Evolutionary conservation across 2,329 filamentous ascomycete species (phyloP).

Genomic region (Colletotrichum sp.): DNA sequence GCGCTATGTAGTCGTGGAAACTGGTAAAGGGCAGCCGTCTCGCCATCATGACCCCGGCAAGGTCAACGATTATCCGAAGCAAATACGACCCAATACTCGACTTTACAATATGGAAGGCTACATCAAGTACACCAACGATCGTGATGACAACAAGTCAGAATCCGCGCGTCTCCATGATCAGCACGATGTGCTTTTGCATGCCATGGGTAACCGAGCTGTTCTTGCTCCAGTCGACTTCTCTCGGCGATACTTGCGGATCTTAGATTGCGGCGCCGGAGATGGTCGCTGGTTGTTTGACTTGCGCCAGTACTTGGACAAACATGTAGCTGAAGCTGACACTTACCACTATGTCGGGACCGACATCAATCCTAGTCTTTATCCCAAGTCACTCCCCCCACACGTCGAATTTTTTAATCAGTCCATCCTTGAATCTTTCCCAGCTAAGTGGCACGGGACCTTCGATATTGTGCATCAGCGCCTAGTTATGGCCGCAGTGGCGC

Average conservation of each 20-base stretch:
- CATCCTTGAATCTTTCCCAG: slow-evolving; percentile 2
- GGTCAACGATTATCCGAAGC: neutral
- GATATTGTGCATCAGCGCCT: slow-evolving; percentile 9
- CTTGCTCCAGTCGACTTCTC: slow-evolving; percentile 8
- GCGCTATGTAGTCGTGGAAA: neutral
- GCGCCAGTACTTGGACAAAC: neutral
- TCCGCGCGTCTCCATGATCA: neutral
- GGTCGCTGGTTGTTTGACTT: slow-evolving; percentile 9
- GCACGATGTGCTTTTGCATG: neutral
- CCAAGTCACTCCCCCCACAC: neutral
- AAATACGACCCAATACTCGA: neutral
- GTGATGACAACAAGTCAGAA: neutral
- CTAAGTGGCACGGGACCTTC: neutral
- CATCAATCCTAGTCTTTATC: slow-evolving; percentile 1
- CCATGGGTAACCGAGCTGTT: neutral
- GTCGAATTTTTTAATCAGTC: neutral
- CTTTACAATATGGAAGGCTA: neutral
- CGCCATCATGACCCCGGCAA: neutral
- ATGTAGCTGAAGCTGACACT: neutral
- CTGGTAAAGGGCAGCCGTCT: neutral
- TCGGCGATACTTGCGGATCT: neutral
- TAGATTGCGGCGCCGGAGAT: slow-evolving; percentile 7
- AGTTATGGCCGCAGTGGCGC: neutral
- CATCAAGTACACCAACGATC: neutral
- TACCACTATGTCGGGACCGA: slow-evolving; percentile 7